A percentile compares a stretch with the other conserved stretches of the same genome.
These are phyloP conservation scores for apple (Malus domestica) DNA, from an alignment of 306 rosid species.

Conservation along the genomic window ASM211411v1 NC_041800.1:4182001-4182500, in stretches of 20 bases:
- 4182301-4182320: too few species aligned
- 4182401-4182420: background rate
- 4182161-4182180: background rate
- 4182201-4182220: background rate
- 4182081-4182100: background rate
- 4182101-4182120: background rate
- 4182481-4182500: background rate
- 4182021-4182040: background rate
- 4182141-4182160: background rate
- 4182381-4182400: too few species aligned
- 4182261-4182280: too few species aligned
- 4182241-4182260: background rate
- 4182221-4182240: background rate
- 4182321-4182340: too few species aligned
- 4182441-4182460: background rate
- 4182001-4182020: slow-evolving; percentile 7
- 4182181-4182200: background rate
- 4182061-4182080: background rate
- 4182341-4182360: background rate
- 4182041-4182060: slow-evolving; percentile 11
- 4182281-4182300: too few species aligned
- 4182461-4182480: too few species aligned
- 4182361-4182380: too few species aligned
- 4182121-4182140: background rate
- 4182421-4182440: background rate